Evolutionary conservation across 345 rosid genomes (phyloP).

Genomic region (Balakata baccata): DNA sequence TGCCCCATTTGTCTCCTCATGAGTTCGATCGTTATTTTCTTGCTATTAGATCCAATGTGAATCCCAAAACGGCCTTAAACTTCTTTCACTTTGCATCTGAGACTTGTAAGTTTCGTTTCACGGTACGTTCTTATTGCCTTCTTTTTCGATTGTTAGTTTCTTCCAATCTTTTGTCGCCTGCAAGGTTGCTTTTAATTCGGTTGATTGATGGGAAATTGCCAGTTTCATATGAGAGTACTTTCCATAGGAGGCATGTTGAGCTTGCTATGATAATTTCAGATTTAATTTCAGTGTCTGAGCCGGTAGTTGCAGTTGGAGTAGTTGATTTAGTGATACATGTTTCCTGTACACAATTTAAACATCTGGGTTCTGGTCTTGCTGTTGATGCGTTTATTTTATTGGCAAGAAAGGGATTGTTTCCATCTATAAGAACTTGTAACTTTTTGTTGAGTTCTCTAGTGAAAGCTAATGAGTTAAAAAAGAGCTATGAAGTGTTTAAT

Average conservation of each 20-base stretch:
- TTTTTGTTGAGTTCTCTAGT: constrained; percentile 58
- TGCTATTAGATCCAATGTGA: constrained; percentile 42
- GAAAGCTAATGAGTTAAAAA: constrained; percentile 52
- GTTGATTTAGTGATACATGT: constrained; percentile 61
- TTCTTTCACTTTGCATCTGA: constrained; percentile 62
- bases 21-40: constrained; percentile 52
- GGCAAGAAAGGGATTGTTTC: constrained; percentile 49
- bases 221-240: constrained; percentile 21
- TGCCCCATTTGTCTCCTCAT: constrained; percentile 45
- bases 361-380: constrained; percentile 46
- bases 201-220: constrained; percentile 59
- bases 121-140: constrained; percentile 61
- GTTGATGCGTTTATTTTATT: constrained; percentile 47
- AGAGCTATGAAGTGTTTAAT: constrained; percentile 50
- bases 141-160: constrained; percentile 53
- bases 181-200: constrained; percentile 55
- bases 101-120: constrained; percentile 54
- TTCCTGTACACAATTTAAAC: constrained; percentile 57
- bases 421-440: constrained; percentile 59
- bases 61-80: constrained; percentile 53
- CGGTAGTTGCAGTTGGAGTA: constrained; percentile 25
- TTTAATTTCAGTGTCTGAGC: constrained; percentile 33
- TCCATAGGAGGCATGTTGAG: constrained; percentile 32
- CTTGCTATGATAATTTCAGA: constrained; percentile 47
- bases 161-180: constrained; percentile 44